Evolutionary conservation across 805 yeast species (phyloP).

Genomic region (Cyberlindnera japonica): DNA sequence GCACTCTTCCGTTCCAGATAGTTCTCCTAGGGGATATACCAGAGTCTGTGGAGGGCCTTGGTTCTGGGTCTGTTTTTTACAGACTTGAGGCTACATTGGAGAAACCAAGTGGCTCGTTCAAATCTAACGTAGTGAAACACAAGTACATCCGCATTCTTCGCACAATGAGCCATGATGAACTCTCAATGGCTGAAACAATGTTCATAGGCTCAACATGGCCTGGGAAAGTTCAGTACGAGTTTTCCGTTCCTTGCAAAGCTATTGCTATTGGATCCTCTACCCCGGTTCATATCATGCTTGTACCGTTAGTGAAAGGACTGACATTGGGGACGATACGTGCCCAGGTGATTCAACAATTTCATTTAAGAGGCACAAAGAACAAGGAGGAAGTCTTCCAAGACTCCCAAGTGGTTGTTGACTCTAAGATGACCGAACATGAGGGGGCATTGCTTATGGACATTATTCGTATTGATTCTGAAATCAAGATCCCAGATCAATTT

Average conservation of each 20-base stretch:
- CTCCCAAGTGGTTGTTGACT: constrained; percentile 47
- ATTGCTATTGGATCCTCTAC: constrained; percentile 77
- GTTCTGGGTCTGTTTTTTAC: constrained; percentile 72
- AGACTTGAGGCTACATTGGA: constrained; percentile 71
- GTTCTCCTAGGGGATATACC: constrained; percentile 71
- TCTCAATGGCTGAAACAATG: constrained; percentile 70
- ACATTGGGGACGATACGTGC: constrained; percentile 63
- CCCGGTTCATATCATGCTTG: constrained; percentile 62
- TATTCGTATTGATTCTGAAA: constrained; percentile 58
- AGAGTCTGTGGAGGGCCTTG: constrained; percentile 85
- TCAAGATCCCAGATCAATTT: constrained; percentile 65
- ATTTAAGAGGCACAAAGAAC: constrained; percentile 44
- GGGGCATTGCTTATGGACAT: constrained; percentile 43
- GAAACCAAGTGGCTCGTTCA: constrained; percentile 42
- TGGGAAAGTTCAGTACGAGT: constrained; percentile 80
- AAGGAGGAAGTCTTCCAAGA: constrained; percentile 59
- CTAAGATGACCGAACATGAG: constrained; percentile 40
- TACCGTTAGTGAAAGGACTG: constrained; percentile 77
- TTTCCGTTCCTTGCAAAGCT: constrained; percentile 79
- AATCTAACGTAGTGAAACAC: constrained; percentile 42
- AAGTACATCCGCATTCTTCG: constrained; percentile 72
- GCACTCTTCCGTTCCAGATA: constrained; percentile 78
- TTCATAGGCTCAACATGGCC: constrained; percentile 92
- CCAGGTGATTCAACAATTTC: constrained; percentile 59
- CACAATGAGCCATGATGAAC: constrained; percentile 74